Evolutionary conservation across 192 early-diverging fungal species (phyloP).

Genomic region (Chytriomyces sp.): DNA sequence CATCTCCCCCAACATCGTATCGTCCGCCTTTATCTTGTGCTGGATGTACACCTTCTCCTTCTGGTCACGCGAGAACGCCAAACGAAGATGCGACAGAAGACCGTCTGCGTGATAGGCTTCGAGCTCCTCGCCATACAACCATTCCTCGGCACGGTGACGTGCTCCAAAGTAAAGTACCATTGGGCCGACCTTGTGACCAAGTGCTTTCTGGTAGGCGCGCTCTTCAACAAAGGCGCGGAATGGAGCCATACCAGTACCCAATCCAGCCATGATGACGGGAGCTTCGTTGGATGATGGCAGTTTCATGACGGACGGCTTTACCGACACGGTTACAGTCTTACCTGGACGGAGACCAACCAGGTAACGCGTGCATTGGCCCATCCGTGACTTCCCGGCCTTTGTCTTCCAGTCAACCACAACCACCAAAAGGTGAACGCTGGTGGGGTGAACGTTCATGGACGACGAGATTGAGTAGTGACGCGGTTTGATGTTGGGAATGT

Average conservation of each 20-base stretch:
- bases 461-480: slow-evolving; percentile 99
- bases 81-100: slow-evolving; percentile 81
- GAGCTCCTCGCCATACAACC: slow-evolving; percentile 94
- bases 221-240: slow-evolving; percentile 98
- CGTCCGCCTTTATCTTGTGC: slow-evolving; percentile 90
- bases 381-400: slow-evolving; percentile 65
- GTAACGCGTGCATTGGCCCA: slow-evolving; percentile 92
- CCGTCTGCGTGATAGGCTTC: slow-evolving; percentile 93
- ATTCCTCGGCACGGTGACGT: slow-evolving; percentile 90
- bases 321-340: slow-evolving; percentile 74
- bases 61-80: slow-evolving; percentile 96
- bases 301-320: slow-evolving; percentile 98
- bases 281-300: slow-evolving; percentile 76
- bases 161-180: slow-evolving; percentile 97
- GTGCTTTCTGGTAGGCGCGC: slow-evolving; percentile 75
- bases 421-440: slow-evolving; percentile 86
- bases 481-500: slow-evolving; percentile 89
- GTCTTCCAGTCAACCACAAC: slow-evolving; percentile 90
- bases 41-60: slow-evolving; percentile 95
- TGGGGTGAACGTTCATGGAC: slow-evolving; percentile 81
- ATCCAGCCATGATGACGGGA: slow-evolving; percentile 95
- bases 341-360: slow-evolving; percentile 71
- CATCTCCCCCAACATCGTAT: slow-evolving; percentile 69
- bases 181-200: slow-evolving; percentile 84
- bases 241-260: slow-evolving; percentile 98